Conservation (phyloP, 306 rosid species). For the Fragaria vesca region DNA sequence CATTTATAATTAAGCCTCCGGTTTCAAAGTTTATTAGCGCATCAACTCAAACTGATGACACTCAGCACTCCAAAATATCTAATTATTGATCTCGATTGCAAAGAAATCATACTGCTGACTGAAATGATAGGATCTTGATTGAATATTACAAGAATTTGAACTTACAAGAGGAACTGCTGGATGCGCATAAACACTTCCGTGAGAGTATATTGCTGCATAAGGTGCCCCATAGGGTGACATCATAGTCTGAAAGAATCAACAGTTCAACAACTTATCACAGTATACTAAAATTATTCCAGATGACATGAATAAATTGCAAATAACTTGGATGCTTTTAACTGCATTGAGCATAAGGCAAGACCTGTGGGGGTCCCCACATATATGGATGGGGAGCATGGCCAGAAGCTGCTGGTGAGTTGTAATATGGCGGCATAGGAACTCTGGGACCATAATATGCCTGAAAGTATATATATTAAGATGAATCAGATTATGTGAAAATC, state of each 20-base stretch:
- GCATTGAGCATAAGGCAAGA: slow-evolving; percentile 24
- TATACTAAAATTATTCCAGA: slow-evolving; percentile 13
- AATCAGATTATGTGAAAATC: slow-evolving; percentile 21
- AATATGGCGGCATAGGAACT: slow-evolving; percentile 77
- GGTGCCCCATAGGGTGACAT: slow-evolving; percentile 87
- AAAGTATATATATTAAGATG: slow-evolving; percentile 11
- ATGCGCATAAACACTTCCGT: slow-evolving; percentile 81
- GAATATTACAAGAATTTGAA: slow-evolving; percentile 20
- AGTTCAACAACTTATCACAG: slow-evolving; percentile 20
- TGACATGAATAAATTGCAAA: neutral
- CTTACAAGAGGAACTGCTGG: slow-evolving; percentile 76
- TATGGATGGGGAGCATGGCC: slow-evolving; percentile 92
- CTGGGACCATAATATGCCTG: slow-evolving; percentile 96
- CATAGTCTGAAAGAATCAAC: slow-evolving; percentile 66
- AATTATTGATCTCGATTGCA: neutral
- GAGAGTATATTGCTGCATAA: slow-evolving; percentile 80
- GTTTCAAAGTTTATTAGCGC: neutral
- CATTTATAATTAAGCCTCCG: neutral
- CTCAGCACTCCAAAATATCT: neutral
- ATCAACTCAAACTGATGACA: neutral
- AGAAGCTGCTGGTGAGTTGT: slow-evolving; percentile 66
- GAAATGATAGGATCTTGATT: neutral
- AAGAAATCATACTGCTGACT: neutral
- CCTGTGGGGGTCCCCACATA: slow-evolving; percentile 99
- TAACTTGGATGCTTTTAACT: slow-evolving; percentile 21